A percentile compares a stretch with the other conserved stretches of the same genome.
phyloP scores from a whole-genome alignment of 2,329 filamentous ascomycete species.

The Botrytis fragariae region DNA sequence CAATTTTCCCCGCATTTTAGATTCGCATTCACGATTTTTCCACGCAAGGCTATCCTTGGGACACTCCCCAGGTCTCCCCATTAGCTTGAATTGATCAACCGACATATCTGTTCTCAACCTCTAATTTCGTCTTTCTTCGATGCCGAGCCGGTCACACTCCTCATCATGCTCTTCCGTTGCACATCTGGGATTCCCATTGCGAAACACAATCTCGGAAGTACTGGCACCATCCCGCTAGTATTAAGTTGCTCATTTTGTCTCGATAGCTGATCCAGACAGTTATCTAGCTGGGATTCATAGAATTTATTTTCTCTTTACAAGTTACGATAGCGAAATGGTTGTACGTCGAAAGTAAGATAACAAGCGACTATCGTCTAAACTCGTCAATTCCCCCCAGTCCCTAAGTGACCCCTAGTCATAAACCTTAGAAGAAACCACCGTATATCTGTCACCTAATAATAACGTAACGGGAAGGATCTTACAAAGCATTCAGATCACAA shows the following conservation, averaged over 20 bases:
- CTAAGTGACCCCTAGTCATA: neutral
- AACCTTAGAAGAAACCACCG: neutral
- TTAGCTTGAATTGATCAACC: neutral
- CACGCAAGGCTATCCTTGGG: neutral
- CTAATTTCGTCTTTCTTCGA: neutral
- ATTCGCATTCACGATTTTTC: neutral
- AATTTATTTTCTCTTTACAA: fast-evolving
- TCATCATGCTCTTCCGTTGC: neutral
- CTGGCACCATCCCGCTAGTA: neutral
- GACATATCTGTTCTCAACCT: neutral
- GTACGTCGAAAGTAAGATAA: neutral
- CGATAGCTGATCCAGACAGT: neutral
- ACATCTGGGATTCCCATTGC: neutral
- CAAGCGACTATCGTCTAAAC: neutral
- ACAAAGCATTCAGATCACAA: neutral
- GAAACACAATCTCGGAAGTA: neutral
- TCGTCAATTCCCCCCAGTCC: neutral
- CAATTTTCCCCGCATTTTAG: neutral
- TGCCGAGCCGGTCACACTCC: neutral
- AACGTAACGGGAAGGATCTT: neutral
- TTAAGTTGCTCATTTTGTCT: neutral
- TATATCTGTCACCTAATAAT: neutral
- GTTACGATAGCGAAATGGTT: neutral
- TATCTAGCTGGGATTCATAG: neutral
- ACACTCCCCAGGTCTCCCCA: fast-evolving